Evolutionary conservation across 75 land plant genomes (phyloP).

Genomic region (Larix kaempferi): DNA sequence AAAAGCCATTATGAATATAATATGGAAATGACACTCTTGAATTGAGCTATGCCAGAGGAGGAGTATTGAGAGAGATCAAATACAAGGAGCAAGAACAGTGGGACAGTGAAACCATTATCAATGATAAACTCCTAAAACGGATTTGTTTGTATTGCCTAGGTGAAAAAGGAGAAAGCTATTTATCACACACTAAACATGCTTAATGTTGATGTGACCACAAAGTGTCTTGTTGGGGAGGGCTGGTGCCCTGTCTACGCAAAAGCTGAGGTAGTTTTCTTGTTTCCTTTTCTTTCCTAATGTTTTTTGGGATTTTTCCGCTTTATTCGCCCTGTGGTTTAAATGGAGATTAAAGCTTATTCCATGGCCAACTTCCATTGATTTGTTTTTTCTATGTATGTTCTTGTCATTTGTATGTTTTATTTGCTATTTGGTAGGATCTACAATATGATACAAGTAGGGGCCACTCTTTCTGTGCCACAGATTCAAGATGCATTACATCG

Average conservation of each 20-base stretch:
- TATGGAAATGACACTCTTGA: background rate
- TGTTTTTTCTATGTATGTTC: background rate
- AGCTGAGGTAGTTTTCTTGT: constrained; percentile 53
- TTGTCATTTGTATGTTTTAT: constrained; percentile 1
- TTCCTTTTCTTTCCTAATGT: background rate
- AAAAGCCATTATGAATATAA: background rate
- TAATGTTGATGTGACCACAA: constrained; percentile 96
- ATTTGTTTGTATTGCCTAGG: constrained; percentile 41
- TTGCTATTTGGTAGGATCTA: constrained; percentile 1
- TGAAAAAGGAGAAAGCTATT: constrained; percentile 89
- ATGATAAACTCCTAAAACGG: background rate
- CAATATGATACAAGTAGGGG: constrained; percentile 1
- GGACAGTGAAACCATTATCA: background rate
- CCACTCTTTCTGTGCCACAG: constrained; percentile 32
- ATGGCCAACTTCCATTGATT: background rate
- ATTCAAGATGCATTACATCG: constrained; percentile 88
- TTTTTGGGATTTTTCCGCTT: background rate
- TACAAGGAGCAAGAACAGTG: background rate
- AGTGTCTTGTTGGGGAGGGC: constrained; percentile 96
- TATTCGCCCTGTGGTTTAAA: background rate
- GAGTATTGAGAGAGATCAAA: background rate
- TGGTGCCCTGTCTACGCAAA: constrained; percentile 91
- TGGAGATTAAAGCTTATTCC: background rate
- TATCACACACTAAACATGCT: constrained; percentile 95
- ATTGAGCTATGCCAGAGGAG: background rate